These are phyloP conservation scores for Phanerochaete sordida DNA, from an alignment of 768 basidiomycete species.

Conservation along the genomic window DNA sequence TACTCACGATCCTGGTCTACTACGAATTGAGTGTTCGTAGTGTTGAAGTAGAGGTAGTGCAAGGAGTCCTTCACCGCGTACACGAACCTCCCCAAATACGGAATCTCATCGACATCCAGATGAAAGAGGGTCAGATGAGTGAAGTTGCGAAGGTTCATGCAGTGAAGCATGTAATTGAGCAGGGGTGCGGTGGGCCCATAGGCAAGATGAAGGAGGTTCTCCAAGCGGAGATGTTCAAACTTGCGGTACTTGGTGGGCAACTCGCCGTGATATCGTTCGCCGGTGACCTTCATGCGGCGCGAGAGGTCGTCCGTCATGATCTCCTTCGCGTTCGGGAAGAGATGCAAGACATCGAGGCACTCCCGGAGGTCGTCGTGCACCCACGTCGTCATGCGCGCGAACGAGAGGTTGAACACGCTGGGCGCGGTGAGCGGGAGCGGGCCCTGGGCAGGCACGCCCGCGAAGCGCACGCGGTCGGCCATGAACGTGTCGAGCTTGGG, in stretches of 20 bases:
- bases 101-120: not conserved
- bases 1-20: not conserved
- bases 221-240: not conserved
- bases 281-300: not conserved
- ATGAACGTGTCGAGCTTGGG: not conserved
- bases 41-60: not conserved
- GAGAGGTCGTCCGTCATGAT: not conserved
- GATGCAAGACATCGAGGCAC: conserved; percentile 3
- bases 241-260: not conserved
- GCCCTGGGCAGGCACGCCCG: not conserved
- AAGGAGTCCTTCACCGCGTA: not conserved
- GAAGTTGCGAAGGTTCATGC: not conserved
- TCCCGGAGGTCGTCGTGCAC: conserved; percentile 3
- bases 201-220: not conserved
- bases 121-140: conserved; percentile 2
- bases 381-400: conserved; percentile 3
- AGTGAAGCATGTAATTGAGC: not conserved
- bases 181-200: not conserved
- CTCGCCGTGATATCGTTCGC: not conserved
- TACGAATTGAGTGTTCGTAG: not conserved
- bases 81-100: not conserved
- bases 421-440: not conserved
- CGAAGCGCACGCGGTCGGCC: not conserved
- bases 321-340: conserved; percentile 2
- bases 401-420: not conserved